Evolutionary conservation across 441 rosid genomes (phyloP), one percentile per base, ranked within the genome.

Genomic region (Flueggea neowawraea): DNA sequence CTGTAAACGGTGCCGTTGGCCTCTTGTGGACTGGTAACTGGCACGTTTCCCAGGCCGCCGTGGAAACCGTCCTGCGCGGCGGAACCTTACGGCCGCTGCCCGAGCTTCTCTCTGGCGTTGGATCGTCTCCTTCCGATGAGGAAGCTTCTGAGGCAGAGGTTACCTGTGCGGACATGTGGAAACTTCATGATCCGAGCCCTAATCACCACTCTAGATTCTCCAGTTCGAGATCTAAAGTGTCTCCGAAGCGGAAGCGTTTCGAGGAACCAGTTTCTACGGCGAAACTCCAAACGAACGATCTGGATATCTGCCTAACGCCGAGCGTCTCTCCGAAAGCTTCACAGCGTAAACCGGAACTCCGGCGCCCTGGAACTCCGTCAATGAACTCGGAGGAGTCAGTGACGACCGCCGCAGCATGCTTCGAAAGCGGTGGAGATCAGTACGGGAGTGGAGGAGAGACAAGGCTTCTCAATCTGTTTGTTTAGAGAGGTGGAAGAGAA

Each of bases 351-450:
- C 58, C 49, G 12, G 81, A 78, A 15, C 28, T 32, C n/a, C 65
- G 79, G 52, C 73, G 78, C 15, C 83, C 84, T 12, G 91, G 72
- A 32, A 81, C 85, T 55, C 89, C 93, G 55, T 90, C 96, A 15
- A 82, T 86, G 95, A 86, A 78, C 64, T 88, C 97, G 31, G 97
- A 90, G 79, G 97, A 83, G 65, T 93, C 97, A 0, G 96, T 65
- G 52, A 90, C 90, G 61, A 86, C 95, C 55, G 86, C 88, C 58
- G 78, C 91, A 28, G 82, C 93, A 16, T 85, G 83, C 69, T 78
- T 80, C 16, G 92, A 82, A 17, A 82, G 81, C 54, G 81, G 86
- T 4, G 78, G 84, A 52, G 89, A 72, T 67, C 79, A 59, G 41
- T 63, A 64, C 53, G 65, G 56, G 31, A 63, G 63, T 48, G 77